Conservation (phyloP, 257 asterid genomes). For the Solanum ossicruentum region DNA sequence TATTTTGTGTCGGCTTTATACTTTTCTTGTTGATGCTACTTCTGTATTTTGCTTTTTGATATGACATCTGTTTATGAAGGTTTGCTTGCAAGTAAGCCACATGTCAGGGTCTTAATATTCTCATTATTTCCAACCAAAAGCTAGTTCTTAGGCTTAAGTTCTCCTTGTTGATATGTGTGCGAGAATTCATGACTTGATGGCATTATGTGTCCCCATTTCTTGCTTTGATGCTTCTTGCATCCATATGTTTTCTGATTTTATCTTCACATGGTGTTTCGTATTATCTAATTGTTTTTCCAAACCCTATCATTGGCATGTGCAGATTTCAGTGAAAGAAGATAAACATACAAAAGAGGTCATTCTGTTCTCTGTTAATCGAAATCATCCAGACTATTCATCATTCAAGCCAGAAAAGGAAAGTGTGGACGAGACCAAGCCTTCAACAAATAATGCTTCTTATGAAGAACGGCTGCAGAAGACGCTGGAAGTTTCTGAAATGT, state of each 20-base stretch:
- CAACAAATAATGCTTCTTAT: constrained; percentile 18
- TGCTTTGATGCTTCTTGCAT: neutral
- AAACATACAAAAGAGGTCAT: constrained; percentile 74
- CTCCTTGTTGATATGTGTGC: neutral
- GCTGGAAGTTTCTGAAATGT: constrained; percentile 66
- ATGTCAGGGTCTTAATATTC: neutral
- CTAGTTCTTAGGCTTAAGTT: neutral
- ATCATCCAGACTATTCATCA: constrained; percentile 62
- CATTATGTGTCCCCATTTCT: neutral
- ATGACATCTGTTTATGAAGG: neutral
- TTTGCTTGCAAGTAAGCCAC: neutral
- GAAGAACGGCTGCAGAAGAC: constrained; percentile 36
- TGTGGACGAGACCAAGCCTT: constrained; percentile 39
- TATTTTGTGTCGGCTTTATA: neutral
- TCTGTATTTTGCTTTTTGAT: neutral
- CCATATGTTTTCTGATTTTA: neutral
- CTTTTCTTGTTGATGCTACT: neutral
- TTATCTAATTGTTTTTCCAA: neutral
- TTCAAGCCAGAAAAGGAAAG: constrained; percentile 81
- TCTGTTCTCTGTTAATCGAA: constrained; percentile 51
- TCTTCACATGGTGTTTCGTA: neutral
- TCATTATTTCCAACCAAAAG: neutral
- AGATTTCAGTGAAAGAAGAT: constrained; percentile 88
- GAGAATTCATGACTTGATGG: neutral
- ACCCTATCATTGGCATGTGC: constrained; percentile 17